Percentiles rank a stretch among this genome's conserved stretches.
Conservation (phyloP, 2,329 filamentous ascomycete genomes). For the Penicillium brevicompactum region DNA sequence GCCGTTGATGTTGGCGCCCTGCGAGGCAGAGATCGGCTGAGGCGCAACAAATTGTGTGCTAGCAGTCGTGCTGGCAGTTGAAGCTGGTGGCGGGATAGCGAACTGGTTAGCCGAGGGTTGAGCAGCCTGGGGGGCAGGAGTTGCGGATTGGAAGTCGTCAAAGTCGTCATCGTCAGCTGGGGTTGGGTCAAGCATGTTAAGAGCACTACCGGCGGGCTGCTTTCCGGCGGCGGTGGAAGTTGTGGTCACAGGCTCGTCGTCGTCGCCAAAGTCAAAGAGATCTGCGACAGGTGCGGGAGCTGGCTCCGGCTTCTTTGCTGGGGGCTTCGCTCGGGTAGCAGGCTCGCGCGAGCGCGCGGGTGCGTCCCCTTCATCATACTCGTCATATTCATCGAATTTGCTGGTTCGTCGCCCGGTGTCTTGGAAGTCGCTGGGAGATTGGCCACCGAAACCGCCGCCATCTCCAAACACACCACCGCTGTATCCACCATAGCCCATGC, state of each 20-base stretch:
- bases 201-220: slow-evolving; percentile 49
- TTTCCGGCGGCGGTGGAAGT: slow-evolving; percentile 44
- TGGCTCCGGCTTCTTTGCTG: slow-evolving; percentile 67
- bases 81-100: slow-evolving; percentile 47
- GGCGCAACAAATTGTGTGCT: slow-evolving; percentile 76
- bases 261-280: slow-evolving; percentile 83
- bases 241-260: slow-evolving; percentile 62
- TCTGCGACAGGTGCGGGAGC: slow-evolving; percentile 82
- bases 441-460: slow-evolving; percentile 26
- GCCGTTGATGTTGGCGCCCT: slow-evolving; percentile 77
- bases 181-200: slow-evolving; percentile 51
- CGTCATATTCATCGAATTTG: slow-evolving; percentile 94
- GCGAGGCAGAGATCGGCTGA: slow-evolving; percentile 79
- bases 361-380: slow-evolving; percentile 78
- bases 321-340: slow-evolving; percentile 38
- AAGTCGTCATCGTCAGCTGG: slow-evolving; percentile 81
- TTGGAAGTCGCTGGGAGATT: slow-evolving; percentile 59
- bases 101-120: slow-evolving; percentile 40
- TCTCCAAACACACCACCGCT: slow-evolving; percentile 70
- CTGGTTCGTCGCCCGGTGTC: slow-evolving; percentile 66
- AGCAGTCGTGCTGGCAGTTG: slow-evolving; percentile 50
- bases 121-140: slow-evolving; percentile 48
- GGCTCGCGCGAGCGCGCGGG: slow-evolving; percentile 58
- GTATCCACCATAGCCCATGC: slow-evolving; percentile 64
- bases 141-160: slow-evolving; percentile 93